Percentiles rank a stretch among this genome's conserved stretches.
phyloP scores from a whole-genome alignment of 2,329 filamentous ascomycete genomes.

The Arthrobotrys pseudoclavata region DNA sequence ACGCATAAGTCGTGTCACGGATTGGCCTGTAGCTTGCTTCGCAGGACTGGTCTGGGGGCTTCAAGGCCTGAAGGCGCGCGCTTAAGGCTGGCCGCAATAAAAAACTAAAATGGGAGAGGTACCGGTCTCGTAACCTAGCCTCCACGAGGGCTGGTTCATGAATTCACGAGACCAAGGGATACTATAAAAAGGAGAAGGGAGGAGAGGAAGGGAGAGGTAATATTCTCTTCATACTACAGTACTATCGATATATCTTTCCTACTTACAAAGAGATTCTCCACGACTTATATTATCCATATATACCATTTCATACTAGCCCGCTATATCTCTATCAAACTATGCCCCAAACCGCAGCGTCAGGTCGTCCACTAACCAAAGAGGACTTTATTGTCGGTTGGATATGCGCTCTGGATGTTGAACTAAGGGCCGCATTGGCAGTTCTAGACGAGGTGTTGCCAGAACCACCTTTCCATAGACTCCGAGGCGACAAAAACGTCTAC shows the following conservation, averaged over 20 bases:
- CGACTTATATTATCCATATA: no score
- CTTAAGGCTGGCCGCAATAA: neutral
- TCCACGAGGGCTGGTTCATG: neutral
- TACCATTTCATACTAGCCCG: no score
- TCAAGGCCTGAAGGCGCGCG: neutral
- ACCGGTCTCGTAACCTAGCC: neutral
- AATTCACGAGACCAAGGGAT: neutral
- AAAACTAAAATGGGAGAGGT: neutral
- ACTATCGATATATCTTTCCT: no score
- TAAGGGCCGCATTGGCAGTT: constrained; percentile 21
- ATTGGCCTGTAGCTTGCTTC: neutral
- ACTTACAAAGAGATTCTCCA: no score
- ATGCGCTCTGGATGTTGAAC: constrained; percentile 20
- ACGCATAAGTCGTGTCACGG: neutral
- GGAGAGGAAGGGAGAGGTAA: no score
- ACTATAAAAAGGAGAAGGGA: neutral
- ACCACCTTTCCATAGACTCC: neutral
- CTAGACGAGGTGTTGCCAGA: neutral
- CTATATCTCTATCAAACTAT: no score
- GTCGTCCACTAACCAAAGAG: neutral
- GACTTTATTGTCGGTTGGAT: constrained; percentile 17
- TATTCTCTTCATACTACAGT: no score
- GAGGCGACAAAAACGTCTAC: constrained; percentile 1
- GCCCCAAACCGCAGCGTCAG: no score
- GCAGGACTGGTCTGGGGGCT: neutral